A percentile compares a stretch with the other conserved stretches of the same genome.
phyloP scores from a whole-genome alignment of 2,329 filamentous ascomycete genomes.

The Diaporthe amygdali region DNA sequence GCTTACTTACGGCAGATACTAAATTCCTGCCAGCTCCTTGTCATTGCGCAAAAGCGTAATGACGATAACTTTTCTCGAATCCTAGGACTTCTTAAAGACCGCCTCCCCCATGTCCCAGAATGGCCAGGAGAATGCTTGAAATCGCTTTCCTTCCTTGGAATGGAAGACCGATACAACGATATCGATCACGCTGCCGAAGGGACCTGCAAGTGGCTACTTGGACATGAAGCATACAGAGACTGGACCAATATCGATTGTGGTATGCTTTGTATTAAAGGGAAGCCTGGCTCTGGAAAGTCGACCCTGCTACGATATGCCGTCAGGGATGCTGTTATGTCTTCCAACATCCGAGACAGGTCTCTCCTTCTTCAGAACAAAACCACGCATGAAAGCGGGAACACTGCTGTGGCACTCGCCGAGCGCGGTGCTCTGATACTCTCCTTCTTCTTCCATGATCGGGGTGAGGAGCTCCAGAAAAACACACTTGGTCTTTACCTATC shows the following conservation, averaged over 20 bases:
- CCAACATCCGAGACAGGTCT: not conserved
- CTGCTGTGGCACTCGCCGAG: not conserved
- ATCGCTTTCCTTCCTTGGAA: conserved; percentile 38
- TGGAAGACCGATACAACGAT: conserved; percentile 32
- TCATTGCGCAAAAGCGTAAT: not conserved
- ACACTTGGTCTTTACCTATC: conserved; percentile 41
- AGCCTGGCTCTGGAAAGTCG: conserved; percentile 46
- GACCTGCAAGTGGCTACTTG: conserved; percentile 40
- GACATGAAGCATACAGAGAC: conserved; percentile 29
- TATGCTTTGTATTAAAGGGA: conserved; percentile 45
- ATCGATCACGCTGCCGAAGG: conserved; percentile 29
- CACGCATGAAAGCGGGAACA: not conserved
- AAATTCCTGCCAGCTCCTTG: not conserved
- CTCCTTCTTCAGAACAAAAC: not conserved
- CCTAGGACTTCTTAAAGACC: not conserved
- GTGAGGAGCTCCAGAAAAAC: conserved; percentile 37
- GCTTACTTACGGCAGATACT: too few relatives aligned
- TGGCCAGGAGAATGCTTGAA: conserved; percentile 35
- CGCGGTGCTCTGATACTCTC: conserved; percentile 27
- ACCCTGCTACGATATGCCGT: conserved; percentile 42
- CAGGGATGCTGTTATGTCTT: not conserved
- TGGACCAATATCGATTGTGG: conserved; percentile 30
- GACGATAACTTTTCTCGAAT: not conserved
- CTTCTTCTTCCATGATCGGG: conserved; percentile 44
- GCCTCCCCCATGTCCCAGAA: not conserved